A percentile compares a stretch with the other conserved stretches of the same genome.
Conservation (phyloP, 2,329 filamentous ascomycete genomes). For the Neodidymelliopsis sp. region DNA sequence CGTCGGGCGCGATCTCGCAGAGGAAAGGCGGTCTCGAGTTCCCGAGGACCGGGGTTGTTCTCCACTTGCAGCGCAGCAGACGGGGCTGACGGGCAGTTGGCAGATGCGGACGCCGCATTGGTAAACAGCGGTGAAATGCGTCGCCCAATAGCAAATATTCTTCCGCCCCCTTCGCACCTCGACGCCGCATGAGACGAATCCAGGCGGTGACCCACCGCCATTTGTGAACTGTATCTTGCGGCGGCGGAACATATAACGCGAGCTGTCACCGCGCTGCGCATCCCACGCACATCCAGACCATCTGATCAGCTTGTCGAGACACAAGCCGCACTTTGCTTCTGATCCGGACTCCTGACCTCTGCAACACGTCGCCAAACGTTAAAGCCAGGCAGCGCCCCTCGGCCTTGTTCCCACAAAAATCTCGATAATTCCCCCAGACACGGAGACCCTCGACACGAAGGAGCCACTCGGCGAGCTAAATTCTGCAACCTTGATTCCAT, state of each 20-base stretch:
- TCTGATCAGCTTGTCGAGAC: slow-evolving; percentile 36
- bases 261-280: slow-evolving; percentile 35
- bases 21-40: slow-evolving; percentile 34
- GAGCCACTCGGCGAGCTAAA: slow-evolving; percentile 23
- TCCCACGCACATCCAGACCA: slow-evolving; percentile 32
- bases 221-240: slow-evolving; percentile 26
- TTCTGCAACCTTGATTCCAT: slow-evolving; percentile 27
- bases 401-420: slow-evolving; percentile 19
- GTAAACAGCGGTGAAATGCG: slow-evolving; percentile 38
- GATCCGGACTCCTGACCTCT: slow-evolving; percentile 45
- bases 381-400: slow-evolving; percentile 17
- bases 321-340: slow-evolving; percentile 42
- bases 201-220: slow-evolving; percentile 40
- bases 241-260: slow-evolving; percentile 41
- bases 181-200: slow-evolving; percentile 39
- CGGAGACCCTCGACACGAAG: slow-evolving; percentile 14
- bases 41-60: slow-evolving; percentile 35
- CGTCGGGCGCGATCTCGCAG: slow-evolving; percentile 25
- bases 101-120: slow-evolving; percentile 29
- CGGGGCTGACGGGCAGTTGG: slow-evolving; percentile 32
- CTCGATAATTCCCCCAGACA: slow-evolving; percentile 14
- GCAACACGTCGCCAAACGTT: slow-evolving; percentile 14
- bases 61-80: slow-evolving; percentile 25
- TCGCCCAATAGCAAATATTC: slow-evolving; percentile 30
- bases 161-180: slow-evolving; percentile 30